Conservation (phyloP, 768 basidiomycete species). For the Naganishia vaughanmartiniae region DNA sequence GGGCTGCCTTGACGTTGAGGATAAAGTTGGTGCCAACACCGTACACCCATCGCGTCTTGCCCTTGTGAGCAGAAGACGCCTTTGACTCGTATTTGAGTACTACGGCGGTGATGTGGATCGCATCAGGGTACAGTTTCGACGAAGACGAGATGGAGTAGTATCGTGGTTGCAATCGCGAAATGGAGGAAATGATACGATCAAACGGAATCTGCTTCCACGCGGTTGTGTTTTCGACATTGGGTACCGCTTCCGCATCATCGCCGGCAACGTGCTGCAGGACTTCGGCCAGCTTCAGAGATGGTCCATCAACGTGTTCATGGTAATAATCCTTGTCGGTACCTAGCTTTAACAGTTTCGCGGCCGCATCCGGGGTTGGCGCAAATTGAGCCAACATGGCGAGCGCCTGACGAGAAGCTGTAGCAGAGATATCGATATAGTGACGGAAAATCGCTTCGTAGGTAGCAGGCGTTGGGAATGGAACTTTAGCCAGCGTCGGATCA, state of each 20-base stretch:
- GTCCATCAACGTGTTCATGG: slow-evolving; percentile 66
- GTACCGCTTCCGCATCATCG: slow-evolving; percentile 60
- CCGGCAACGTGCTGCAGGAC: slow-evolving; percentile 86
- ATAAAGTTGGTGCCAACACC: slow-evolving; percentile 95
- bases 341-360: slow-evolving; percentile 68
- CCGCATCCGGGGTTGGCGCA: slow-evolving; percentile 76
- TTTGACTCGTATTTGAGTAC: slow-evolving; percentile 86
- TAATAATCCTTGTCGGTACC: slow-evolving; percentile 87
- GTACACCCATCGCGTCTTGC: slow-evolving; percentile 65
- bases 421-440: slow-evolving; percentile 95
- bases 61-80: slow-evolving; percentile 58
- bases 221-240: slow-evolving; percentile 71
- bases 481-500: slow-evolving; percentile 94
- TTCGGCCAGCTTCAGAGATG: slow-evolving; percentile 87
- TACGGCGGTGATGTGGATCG: slow-evolving; percentile 91
- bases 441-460: slow-evolving; percentile 90
- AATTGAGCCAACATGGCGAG: slow-evolving; percentile 82
- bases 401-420: slow-evolving; percentile 89
- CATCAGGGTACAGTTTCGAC: slow-evolving; percentile 81
- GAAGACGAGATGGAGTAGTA: slow-evolving; percentile 99
- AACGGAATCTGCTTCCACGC: slow-evolving; percentile 83
- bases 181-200: slow-evolving; percentile 89
- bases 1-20: slow-evolving; percentile 80
- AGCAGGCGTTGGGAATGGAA: slow-evolving; percentile 96
- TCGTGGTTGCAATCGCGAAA: slow-evolving; percentile 90